phyloP scores from a whole-genome alignment of 192 early-diverging fungal species.

The Neocallimastix lanati region DNA sequence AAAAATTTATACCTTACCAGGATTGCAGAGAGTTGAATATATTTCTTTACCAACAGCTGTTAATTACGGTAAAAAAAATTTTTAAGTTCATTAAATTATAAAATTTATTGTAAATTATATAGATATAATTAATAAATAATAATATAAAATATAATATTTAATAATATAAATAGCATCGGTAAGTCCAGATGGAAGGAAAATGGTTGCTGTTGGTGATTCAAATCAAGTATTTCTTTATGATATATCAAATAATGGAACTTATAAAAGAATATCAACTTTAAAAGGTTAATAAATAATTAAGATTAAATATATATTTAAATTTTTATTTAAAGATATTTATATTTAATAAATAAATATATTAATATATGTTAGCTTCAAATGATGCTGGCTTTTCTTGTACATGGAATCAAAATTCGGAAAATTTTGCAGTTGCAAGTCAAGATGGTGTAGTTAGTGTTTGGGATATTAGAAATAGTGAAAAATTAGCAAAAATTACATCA shows the following conservation, averaged over 20 bases:
- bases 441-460: constrained; percentile 84
- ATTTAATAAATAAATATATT: too few species aligned
- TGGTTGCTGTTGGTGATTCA: constrained; percentile 84
- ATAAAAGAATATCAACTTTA: constrained; percentile 52
- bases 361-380: constrained; percentile 33
- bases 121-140: too few species aligned
- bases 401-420: constrained; percentile 82
- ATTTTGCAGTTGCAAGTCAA: constrained; percentile 90
- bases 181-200: constrained; percentile 75
- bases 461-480: constrained; percentile 66
- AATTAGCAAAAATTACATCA: constrained; percentile 51
- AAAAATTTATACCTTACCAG: constrained; percentile 70
- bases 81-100: too few species aligned
- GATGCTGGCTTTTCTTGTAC: constrained; percentile 88
- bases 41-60: constrained; percentile 76
- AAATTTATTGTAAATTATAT: too few species aligned
- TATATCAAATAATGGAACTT: constrained; percentile 43
- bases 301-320: too few species aligned
- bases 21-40: constrained; percentile 48
- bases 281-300: constrained; percentile 33
- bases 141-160: neutral
- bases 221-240: constrained; percentile 72
- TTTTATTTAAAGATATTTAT: too few species aligned
- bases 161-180: constrained; percentile 33
- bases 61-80: constrained; percentile 73